Evolutionary conservation across 2,329 filamentous ascomycete genomes (phyloP).

Genomic region (Orbilia blumenaviensis): DNA sequence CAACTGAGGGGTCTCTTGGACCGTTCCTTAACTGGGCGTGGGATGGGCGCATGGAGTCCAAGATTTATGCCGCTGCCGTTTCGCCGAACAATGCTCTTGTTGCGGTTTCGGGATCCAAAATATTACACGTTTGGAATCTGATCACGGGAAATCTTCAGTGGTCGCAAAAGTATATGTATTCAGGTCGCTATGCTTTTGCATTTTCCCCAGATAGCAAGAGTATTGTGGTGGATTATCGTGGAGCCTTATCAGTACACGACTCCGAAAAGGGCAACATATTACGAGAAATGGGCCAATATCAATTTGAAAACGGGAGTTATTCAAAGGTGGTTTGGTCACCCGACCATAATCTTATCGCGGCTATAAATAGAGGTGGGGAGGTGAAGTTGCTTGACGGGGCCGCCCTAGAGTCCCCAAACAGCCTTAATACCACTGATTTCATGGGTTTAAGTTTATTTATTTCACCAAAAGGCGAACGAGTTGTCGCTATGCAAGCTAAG

Average conservation of each 20-base stretch:
- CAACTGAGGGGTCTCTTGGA: not conserved
- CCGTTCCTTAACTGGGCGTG: not conserved
- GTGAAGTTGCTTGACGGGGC: no score
- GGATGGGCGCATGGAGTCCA: no score
- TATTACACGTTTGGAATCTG: not conserved
- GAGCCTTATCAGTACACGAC: not conserved
- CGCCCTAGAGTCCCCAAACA: no score
- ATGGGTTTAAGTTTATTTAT: no score
- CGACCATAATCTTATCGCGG: no score
- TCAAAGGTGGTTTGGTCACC: no score
- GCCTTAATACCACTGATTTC: no score
- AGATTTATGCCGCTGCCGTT: not conserved
- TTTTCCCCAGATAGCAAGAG: not conserved
- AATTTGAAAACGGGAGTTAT: no score
- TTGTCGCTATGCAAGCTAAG: no score
- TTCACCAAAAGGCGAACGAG: no score
- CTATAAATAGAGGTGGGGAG: no score
- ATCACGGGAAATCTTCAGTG: not conserved
- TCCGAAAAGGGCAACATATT: not conserved
- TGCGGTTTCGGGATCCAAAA: not conserved
- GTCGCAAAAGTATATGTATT: not conserved
- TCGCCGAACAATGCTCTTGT: not conserved
- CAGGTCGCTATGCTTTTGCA: not conserved
- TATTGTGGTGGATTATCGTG: not conserved
- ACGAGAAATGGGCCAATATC: no score